Evolutionary conservation across 768 basidiomycete species (phyloP).

Genomic region (Hebeloma cylindrosporum): DNA sequence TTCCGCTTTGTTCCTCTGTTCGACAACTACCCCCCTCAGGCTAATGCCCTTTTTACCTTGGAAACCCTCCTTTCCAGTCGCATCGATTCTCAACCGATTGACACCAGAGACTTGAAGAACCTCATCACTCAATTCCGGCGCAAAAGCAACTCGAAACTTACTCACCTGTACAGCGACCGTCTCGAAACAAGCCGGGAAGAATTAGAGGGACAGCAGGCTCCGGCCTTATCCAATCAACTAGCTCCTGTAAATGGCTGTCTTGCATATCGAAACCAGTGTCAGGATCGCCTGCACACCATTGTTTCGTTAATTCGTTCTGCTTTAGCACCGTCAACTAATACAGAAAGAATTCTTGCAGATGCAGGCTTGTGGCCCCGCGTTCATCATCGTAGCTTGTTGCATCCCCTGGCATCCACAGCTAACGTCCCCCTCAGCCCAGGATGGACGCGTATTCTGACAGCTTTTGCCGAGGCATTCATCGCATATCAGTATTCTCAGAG

Average conservation of each 20-base stretch:
- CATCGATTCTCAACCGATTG: too few relatives aligned
- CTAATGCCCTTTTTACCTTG: too few relatives aligned
- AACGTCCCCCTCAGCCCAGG: conserved; percentile 8
- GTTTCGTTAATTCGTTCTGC: conserved; percentile 5
- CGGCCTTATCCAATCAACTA: too few relatives aligned
- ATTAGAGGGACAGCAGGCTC: conserved; percentile 1
- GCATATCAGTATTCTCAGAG: conserved; percentile 38
- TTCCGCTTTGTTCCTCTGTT: not conserved
- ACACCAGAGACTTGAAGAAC: conserved; percentile 1
- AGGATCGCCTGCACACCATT: not conserved
- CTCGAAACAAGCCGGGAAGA: conserved; percentile 7
- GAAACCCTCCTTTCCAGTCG: too few relatives aligned
- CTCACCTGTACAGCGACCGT: conserved; percentile 6
- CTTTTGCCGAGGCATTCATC: conserved; percentile 29
- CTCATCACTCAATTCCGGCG: conserved; percentile 11
- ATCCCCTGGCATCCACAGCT: conserved; percentile 27
- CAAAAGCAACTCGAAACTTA: not conserved
- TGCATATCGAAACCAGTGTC: conserved; percentile 11
- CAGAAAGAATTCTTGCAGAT: conserved; percentile 16
- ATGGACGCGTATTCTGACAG: conserved; percentile 33
- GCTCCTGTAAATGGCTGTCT: too few relatives aligned
- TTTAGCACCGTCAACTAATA: conserved; percentile 6
- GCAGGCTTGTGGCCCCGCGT: conserved; percentile 38
- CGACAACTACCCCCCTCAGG: too few relatives aligned
- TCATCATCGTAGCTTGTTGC: conserved; percentile 31